Conservation (phyloP, 768 basidiomycete genomes). For the Auriscalpium orientale region DNA sequence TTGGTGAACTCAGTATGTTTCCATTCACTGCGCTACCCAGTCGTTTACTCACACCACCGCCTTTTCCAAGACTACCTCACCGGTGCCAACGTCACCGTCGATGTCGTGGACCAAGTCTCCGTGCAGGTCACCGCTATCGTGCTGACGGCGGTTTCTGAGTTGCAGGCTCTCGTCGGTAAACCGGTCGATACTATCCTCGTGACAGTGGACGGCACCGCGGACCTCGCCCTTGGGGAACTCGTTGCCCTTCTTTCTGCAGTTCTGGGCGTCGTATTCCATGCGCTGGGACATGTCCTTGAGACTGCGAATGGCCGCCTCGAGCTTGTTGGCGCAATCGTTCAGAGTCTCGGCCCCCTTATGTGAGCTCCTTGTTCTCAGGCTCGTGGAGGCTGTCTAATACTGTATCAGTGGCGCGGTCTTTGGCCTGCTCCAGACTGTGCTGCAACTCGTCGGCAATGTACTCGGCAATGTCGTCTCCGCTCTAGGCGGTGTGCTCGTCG, state of each 20-base stretch:
- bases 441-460: background rate
- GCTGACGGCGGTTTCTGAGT: background rate
- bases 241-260: background rate
- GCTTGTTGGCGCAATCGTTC: background rate
- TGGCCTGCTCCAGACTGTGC: background rate
- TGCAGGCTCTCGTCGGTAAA: background rate
- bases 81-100: background rate
- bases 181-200: background rate
- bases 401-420: background rate
- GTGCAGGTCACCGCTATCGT: background rate
- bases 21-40: background rate
- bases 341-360: background rate
- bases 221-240: background rate
- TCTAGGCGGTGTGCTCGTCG: background rate
- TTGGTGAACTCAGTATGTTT: slow-evolving; percentile 22
- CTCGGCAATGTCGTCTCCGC: background rate
- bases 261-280: background rate
- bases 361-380: background rate
- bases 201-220: background rate
- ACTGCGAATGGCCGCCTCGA: background rate
- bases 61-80: background rate
- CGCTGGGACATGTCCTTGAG: background rate
- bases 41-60: too few species aligned
- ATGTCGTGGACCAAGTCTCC: background rate
- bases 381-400: background rate